Percentiles rank a stretch among this genome's conserved stretches.
Evolutionary conservation across 805 yeast species (phyloP).

Genomic region (Isabelozyma heimii): DNA sequence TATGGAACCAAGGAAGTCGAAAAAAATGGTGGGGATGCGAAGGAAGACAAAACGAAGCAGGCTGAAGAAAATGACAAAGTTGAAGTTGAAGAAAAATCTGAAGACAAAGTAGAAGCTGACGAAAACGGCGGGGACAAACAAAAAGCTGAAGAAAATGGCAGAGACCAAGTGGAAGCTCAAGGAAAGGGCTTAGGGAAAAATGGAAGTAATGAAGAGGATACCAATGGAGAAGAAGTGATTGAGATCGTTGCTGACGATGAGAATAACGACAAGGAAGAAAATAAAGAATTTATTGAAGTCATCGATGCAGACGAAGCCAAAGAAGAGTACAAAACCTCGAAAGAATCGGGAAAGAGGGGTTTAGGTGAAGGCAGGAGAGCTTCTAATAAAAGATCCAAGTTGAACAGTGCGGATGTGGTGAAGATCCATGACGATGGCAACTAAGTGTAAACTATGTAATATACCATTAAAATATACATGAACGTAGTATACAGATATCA

Average conservation of each 20-base stretch:
- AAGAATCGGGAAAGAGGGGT: not conserved
- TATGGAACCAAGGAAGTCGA: no score
- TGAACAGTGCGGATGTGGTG: not conserved
- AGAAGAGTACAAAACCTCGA: not conserved
- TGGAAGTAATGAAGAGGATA: no score
- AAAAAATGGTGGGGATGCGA: no score
- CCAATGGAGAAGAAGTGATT: no score
- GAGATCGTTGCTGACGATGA: no score
- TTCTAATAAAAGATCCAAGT: slow-evolving; percentile 1
- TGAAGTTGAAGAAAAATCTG: not conserved
- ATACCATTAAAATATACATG: no score
- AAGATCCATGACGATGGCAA: not conserved
- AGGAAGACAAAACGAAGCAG: no score
- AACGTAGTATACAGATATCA: not conserved
- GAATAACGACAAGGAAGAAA: not conserved
- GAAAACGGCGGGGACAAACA: not conserved
- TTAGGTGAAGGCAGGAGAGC: not conserved
- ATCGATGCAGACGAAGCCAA: not conserved
- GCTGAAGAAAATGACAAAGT: no score
- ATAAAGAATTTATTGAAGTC: not conserved
- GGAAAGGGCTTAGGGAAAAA: no score
- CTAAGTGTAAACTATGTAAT: not conserved
- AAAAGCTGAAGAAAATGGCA: not conserved
- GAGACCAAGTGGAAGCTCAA: not conserved
- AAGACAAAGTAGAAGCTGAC: not conserved